Conservation (phyloP, 2,329 filamentous ascomycete species). For the Ophiosphaerella korrae region DNA sequence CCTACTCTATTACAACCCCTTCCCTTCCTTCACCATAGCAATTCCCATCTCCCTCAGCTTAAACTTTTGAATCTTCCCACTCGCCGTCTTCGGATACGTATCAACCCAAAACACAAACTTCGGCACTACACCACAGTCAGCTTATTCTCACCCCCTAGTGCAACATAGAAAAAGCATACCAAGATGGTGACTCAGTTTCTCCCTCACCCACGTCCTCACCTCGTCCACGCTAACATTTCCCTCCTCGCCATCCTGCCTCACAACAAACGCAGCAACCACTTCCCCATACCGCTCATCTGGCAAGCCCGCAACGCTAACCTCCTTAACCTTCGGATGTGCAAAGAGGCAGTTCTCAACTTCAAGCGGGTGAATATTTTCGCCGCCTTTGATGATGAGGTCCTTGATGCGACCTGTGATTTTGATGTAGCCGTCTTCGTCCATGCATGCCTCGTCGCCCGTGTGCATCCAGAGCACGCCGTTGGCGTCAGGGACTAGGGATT, state of each 20-base stretch:
- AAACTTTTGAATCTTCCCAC: conserved; percentile 96
- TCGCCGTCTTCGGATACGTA: conserved; percentile 91
- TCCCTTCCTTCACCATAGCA: conserved; percentile 26
- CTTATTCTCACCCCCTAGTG: background rate
- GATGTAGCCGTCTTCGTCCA: conserved; percentile 83
- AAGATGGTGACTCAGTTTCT: conserved; percentile 72
- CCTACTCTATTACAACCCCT: conserved; percentile 14
- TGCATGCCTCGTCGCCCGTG: conserved; percentile 87
- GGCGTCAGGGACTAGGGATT: conserved; percentile 66
- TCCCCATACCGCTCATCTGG: conserved; percentile 85
- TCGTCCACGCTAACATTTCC: conserved; percentile 60
- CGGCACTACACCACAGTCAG: conserved; percentile 60
- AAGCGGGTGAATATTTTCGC: conserved; percentile 94
- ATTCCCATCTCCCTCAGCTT: conserved; percentile 73
- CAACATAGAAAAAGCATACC: conserved; percentile 49
- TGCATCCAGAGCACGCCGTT: conserved; percentile 78
- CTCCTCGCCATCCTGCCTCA: conserved; percentile 52
- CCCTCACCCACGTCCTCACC: conserved; percentile 73
- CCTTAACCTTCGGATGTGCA: conserved; percentile 69
- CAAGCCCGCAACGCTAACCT: conserved; percentile 83
- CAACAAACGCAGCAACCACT: conserved; percentile 81
- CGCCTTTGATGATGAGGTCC: conserved; percentile 91
- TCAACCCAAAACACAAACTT: conserved; percentile 88
- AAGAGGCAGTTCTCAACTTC: conserved; percentile 91
- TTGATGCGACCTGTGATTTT: conserved; percentile 91